Percentiles rank a stretch among this genome's conserved stretches.
Evolutionary conservation across 176 grass and related monocot genomes (phyloP).

Genomic region (Puya raimondii): DNA sequence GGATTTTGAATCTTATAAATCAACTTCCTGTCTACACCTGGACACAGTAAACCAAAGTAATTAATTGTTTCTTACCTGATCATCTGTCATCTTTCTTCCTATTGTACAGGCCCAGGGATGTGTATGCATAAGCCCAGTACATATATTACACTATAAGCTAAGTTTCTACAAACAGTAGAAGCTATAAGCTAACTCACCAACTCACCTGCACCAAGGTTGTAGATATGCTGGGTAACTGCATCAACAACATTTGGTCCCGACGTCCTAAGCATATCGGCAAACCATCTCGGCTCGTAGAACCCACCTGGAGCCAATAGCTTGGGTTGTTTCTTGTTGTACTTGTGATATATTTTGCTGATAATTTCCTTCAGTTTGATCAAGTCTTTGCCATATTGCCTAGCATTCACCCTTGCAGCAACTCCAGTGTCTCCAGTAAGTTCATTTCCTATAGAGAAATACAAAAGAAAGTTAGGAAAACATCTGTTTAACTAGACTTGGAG

Average conservation of each 20-base stretch:
- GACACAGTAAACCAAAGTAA: slow-evolving; percentile 4
- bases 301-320: slow-evolving; percentile 43
- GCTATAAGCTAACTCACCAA: slow-evolving; percentile 5
- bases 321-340: slow-evolving; percentile 1
- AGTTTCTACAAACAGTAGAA: too few species aligned
- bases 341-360: neutral
- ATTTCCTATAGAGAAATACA: slow-evolving; percentile 31
- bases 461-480: too few species aligned
- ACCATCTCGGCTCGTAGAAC: slow-evolving; percentile 47
- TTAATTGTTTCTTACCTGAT: too few species aligned
- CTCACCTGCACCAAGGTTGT: slow-evolving; percentile 53
- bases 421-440: slow-evolving; percentile 39
- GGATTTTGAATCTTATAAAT: slow-evolving; percentile 37
- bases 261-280: slow-evolving; percentile 37
- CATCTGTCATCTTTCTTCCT: too few species aligned
- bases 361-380: slow-evolving; percentile 22
- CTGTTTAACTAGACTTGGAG: too few species aligned
- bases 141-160: too few species aligned
- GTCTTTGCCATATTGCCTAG: slow-evolving; percentile 34
- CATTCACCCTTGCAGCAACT: slow-evolving; percentile 33
- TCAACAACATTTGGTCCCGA: slow-evolving; percentile 44
- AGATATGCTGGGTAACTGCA: slow-evolving; percentile 53
- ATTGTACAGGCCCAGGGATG: too few species aligned
- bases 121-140: too few species aligned
- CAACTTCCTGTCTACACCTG: slow-evolving; percentile 35